These are phyloP conservation scores for Aphanomyces stellatus DNA, from an alignment of 352 stramenopile genomes.

Conservation along the genomic window DNA sequence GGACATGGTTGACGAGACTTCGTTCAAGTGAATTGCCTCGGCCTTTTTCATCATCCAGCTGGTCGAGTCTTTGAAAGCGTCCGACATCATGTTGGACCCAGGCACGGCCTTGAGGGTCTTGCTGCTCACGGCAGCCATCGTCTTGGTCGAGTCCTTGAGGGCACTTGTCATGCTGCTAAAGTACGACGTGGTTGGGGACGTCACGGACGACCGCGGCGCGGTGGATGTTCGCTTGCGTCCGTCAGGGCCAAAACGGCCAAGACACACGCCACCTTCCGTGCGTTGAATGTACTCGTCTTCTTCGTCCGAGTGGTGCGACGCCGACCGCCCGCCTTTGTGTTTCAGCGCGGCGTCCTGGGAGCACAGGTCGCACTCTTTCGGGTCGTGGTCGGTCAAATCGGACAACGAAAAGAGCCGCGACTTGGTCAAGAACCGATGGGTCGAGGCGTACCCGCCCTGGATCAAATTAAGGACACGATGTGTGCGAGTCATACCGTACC, in stretches of 20 bases:
- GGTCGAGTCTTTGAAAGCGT: constrained; percentile 46
- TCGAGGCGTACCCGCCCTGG: constrained; percentile 49
- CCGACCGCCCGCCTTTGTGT: background rate
- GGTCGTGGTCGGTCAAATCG: constrained; percentile 69
- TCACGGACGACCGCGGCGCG: background rate
- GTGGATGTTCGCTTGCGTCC: background rate
- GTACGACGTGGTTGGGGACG: constrained; percentile 29
- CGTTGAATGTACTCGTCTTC: constrained; percentile 20
- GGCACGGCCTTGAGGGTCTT: constrained; percentile 21
- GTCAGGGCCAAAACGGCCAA: constrained; percentile 15
- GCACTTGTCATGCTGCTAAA: constrained; percentile 61
- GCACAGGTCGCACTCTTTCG: constrained; percentile 47
- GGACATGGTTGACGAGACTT: background rate
- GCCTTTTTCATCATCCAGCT: constrained; percentile 77
- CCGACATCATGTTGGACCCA: constrained; percentile 17
- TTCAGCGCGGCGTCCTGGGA: constrained; percentile 25
- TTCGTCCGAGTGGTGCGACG: constrained; percentile 16
- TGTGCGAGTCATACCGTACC: background rate
- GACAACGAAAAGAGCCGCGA: constrained; percentile 47
- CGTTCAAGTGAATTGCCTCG: constrained; percentile 11
- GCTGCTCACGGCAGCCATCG: constrained; percentile 39
- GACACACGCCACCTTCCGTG: constrained; percentile 17
- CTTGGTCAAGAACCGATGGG: constrained; percentile 41
- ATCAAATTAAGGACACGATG: background rate
- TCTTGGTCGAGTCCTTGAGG: constrained; percentile 62